Conservation (phyloP, 2,329 filamentous ascomycete species). For the Colletotrichum sp. region DNA sequence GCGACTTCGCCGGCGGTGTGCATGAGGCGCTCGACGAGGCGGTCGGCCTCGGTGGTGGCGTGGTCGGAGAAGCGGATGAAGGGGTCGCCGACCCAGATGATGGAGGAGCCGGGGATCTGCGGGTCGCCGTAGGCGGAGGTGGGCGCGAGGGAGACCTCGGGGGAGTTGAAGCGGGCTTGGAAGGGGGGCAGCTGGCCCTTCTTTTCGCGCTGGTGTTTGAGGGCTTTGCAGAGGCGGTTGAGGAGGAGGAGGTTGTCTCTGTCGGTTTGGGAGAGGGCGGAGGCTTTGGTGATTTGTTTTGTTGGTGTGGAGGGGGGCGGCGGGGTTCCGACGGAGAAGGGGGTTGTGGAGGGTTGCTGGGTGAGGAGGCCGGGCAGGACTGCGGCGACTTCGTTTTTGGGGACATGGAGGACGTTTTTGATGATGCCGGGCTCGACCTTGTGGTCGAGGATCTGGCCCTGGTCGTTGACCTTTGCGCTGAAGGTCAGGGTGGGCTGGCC, state of each 20-base stretch:
- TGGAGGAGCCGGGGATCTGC: slow-evolving; percentile 24
- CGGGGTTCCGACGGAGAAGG: slow-evolving; percentile 38
- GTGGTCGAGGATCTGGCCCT: slow-evolving; percentile 58
- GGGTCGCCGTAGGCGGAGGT: slow-evolving; percentile 18
- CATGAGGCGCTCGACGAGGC: slow-evolving; percentile 59
- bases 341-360: background rate
- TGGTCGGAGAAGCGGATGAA: slow-evolving; percentile 50
- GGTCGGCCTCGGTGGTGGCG: slow-evolving; percentile 29
- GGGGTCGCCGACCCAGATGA: slow-evolving; percentile 51
- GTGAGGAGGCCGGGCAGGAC: slow-evolving; percentile 6
- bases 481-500: slow-evolving; percentile 64
- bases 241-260: slow-evolving; percentile 53
- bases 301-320: slow-evolving; percentile 28
- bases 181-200: slow-evolving; percentile 18
- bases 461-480: slow-evolving; percentile 59
- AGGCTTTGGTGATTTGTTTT: slow-evolving; percentile 47
- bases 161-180: slow-evolving; percentile 19
- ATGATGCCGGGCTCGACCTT: slow-evolving; percentile 60
- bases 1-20: slow-evolving; percentile 66
- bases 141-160: slow-evolving; percentile 47
- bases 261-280: slow-evolving; percentile 46
- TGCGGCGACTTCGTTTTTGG: slow-evolving; percentile 27
- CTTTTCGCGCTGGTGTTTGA: slow-evolving; percentile 36
- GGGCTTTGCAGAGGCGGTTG: slow-evolving; percentile 50
- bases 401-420: slow-evolving; percentile 62